Evolutionary conservation across 176 grass and related monocot species (phyloP).

Genomic region (Hordeum vulgare): MorexV3_pseudomolecules_assembly NC_058519.1:532989137-532989636

Average conservation of each 20-base stretch:
- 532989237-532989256: no score
- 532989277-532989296: no score
- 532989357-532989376: slow-evolving; percentile 11
- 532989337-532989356: no score
- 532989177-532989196: neutral
- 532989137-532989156: neutral
- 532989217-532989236: no score
- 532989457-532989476: slow-evolving; percentile 19
- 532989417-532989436: neutral
- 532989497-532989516: slow-evolving; percentile 99
- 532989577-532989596: neutral
- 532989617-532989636: neutral
- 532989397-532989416: neutral
- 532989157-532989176: slow-evolving; percentile 5
- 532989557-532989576: slow-evolving; percentile 20
- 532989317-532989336: no score
- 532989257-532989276: no score
- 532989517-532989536: slow-evolving; percentile 92
- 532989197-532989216: slow-evolving; percentile 10
- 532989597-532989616: neutral
- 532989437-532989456: neutral
- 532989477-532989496: slow-evolving; percentile 58
- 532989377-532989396: neutral
- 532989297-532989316: no score
- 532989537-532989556: slow-evolving; percentile 99